phyloP scores from a whole-genome alignment of 768 basidiomycete species.

The Termitomyces sp. region DNA sequence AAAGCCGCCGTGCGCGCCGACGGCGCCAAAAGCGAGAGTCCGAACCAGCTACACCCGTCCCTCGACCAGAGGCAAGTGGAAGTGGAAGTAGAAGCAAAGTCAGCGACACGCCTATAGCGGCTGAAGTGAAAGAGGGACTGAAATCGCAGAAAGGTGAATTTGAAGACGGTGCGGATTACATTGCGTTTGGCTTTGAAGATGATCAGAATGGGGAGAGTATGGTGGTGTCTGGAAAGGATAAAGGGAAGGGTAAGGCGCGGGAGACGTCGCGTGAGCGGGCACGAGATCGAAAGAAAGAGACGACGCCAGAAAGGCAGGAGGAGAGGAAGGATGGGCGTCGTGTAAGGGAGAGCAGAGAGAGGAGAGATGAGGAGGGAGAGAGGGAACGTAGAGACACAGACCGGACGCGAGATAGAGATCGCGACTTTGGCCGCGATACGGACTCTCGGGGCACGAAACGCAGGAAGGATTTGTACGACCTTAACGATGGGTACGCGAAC shows the following conservation, averaged over 20 bases:
- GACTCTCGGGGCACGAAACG: slow-evolving; percentile 31
- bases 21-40: slow-evolving; percentile 11
- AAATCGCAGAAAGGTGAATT: slow-evolving; percentile 11
- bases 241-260: slow-evolving; percentile 11
- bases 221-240: slow-evolving; percentile 1
- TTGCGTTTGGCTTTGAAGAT: slow-evolving; percentile 15
- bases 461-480: slow-evolving; percentile 28
- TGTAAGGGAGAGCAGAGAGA: slow-evolving; percentile 6
- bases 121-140: not conserved
- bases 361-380: not conserved
- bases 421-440: slow-evolving; percentile 15
- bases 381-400: not conserved
- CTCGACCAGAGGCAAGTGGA: slow-evolving; percentile 1
- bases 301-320: slow-evolving; percentile 19
- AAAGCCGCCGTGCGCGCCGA: slow-evolving; percentile 8
- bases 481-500: slow-evolving; percentile 44
- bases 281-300: slow-evolving; percentile 24
- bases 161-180: slow-evolving; percentile 26
- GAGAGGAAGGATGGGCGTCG: not conserved
- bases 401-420: slow-evolving; percentile 5
- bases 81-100: not conserved
- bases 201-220: slow-evolving; percentile 2
- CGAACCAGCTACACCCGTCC: not conserved
- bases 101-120: not conserved
- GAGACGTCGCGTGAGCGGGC: slow-evolving; percentile 5